A percentile compares a stretch with the other conserved stretches of the same genome.
phyloP scores from a whole-genome alignment of 208 protist genomes.

The Trypanosoma conorhini region DNA sequence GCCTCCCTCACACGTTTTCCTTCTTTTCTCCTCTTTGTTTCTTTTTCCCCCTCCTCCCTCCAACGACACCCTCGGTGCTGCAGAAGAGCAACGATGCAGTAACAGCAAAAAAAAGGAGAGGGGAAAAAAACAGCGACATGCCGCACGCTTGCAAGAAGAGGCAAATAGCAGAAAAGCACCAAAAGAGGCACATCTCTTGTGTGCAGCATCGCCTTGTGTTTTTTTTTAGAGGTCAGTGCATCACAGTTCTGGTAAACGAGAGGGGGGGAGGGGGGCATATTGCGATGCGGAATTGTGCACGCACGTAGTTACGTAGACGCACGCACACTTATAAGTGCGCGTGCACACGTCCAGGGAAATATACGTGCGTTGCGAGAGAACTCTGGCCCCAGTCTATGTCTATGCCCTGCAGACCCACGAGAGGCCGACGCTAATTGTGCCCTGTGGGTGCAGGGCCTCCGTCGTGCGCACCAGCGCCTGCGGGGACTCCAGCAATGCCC shows the following conservation, averaged over 20 bases:
- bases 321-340: no score
- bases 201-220: background rate
- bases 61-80: background rate
- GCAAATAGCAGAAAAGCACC: background rate
- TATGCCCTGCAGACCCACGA: slow-evolving; percentile 64
- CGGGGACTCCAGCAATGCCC: slow-evolving; percentile 61
- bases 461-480: slow-evolving; percentile 53
- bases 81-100: background rate
- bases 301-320: background rate
- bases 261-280: no score
- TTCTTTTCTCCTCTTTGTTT: background rate
- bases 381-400: slow-evolving; percentile 4
- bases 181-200: background rate
- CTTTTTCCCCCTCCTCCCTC: background rate
- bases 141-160: background rate
- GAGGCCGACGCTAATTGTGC: slow-evolving; percentile 64
- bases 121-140: background rate
- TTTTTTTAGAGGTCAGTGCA: background rate
- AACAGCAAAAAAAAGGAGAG: background rate
- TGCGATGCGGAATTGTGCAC: background rate
- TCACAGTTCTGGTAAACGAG: background rate
- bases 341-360: background rate
- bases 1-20: background rate
- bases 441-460: slow-evolving; percentile 67
- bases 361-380: no score